Evolutionary conservation across 2,329 filamentous ascomycete genomes (phyloP).

Genomic region (Coniella vitis): DNA sequence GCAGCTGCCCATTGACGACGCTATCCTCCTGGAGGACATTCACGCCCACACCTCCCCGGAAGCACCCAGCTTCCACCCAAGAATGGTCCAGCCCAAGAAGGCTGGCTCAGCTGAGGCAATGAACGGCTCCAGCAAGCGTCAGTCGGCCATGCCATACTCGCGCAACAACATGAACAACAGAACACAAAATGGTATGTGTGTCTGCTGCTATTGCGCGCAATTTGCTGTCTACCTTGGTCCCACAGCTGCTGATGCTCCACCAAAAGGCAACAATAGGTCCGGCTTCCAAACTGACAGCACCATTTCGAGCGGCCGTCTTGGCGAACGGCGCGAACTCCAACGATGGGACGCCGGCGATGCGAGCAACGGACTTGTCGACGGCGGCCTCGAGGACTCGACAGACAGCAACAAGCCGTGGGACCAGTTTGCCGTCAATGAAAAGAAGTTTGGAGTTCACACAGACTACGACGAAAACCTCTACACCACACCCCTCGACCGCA

Average conservation of each 20-base stretch:
- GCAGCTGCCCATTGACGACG: conserved; percentile 22
- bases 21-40: conserved; percentile 26
- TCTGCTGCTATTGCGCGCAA: no score
- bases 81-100: conserved; percentile 30
- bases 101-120: conserved; percentile 22
- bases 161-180: conserved; percentile 28
- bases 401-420: conserved; percentile 56
- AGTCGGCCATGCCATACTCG: conserved; percentile 27
- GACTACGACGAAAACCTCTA: conserved; percentile 94
- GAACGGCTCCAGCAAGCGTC: conserved; percentile 26
- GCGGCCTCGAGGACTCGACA: conserved; percentile 59
- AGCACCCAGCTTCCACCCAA: conserved; percentile 22
- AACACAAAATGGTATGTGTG: conserved; percentile 31
- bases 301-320: conserved; percentile 68
- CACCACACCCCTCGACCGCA: conserved; percentile 83
- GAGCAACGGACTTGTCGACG: conserved; percentile 38
- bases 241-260: conserved; percentile 9
- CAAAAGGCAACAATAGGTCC: conserved; percentile 54
- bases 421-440: conserved; percentile 87
- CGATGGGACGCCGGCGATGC: conserved; percentile 65
- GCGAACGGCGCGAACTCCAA: conserved; percentile 69
- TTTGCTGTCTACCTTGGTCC: not conserved
- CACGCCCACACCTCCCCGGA: conserved; percentile 23
- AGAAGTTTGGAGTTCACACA: conserved; percentile 77
- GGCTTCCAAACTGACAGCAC: conserved; percentile 82